Evolutionary conservation across 768 basidiomycete genomes (phyloP).

Genomic region (Pleurotus eryngii): DNA sequence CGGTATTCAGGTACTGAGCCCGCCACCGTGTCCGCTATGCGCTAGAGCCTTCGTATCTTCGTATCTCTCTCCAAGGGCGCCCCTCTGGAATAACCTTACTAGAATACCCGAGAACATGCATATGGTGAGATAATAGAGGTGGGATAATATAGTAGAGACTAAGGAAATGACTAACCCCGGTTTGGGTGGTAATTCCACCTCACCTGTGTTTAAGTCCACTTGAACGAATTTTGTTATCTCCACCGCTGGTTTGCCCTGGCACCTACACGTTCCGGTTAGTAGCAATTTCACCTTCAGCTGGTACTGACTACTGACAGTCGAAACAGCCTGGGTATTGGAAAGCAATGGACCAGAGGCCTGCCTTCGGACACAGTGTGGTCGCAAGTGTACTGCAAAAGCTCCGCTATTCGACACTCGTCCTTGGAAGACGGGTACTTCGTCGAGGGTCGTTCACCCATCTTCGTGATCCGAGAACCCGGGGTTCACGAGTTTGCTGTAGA

Average conservation of each 20-base stretch:
- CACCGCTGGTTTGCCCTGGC: conserved; percentile 58
- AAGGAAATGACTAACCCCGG: conserved; percentile 31
- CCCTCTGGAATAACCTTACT: conserved; percentile 24
- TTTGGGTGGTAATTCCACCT: conserved; percentile 46
- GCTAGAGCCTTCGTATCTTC: conserved; percentile 6
- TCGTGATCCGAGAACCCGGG: conserved; percentile 7
- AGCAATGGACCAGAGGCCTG: conserved; percentile 49
- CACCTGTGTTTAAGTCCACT: conserved; percentile 43
- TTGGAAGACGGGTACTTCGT: not conserved
- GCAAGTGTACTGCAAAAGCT: conserved; percentile 74
- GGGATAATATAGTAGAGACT: not conserved
- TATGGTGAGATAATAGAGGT: not conserved
- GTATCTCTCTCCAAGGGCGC: conserved; percentile 19
- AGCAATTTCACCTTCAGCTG: not conserved
- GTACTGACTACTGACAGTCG: conserved; percentile 46
- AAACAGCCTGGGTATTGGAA: conserved; percentile 74
- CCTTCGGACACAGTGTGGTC: conserved; percentile 20
- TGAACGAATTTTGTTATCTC: conserved; percentile 64
- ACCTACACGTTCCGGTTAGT: conserved; percentile 39
- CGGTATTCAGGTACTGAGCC: no score
- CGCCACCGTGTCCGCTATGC: no score
- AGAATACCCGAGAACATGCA: conserved; percentile 11
- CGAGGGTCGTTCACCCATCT: not conserved
- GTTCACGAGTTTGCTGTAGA: conserved; percentile 1
- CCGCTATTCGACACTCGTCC: conserved; percentile 55